Base-by-base conservation (phyloP, 139 green algal species). In the Zygnema circumcarinatum region DNA sequence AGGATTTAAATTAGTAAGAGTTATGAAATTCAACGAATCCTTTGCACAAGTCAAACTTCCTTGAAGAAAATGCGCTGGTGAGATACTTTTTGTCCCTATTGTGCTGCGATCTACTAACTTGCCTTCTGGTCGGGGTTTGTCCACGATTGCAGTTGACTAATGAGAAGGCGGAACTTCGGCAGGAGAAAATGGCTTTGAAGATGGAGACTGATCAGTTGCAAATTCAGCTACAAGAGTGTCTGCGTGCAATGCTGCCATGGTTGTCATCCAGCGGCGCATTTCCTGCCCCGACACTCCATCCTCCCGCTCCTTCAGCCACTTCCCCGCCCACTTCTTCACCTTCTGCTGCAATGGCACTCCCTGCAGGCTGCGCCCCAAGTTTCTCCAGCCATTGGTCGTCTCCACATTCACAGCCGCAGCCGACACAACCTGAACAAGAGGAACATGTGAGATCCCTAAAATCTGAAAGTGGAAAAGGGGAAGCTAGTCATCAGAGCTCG, bases 91-190 rank as follows among this genome's bases (percentile, higher is more conserved):
- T n/a, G n/a, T n/a, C n/a, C n/a, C n/a, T n/a, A n/a, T n/a, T n/a
- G n/a, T n/a, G n/a, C n/a, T n/a, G n/a, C n/a, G n/a, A n/a, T n/a
- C n/a, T n/a, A n/a, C n/a, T n/a, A n/a, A n/a, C n/a, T n/a, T n/a
- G n/a, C n/a, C n/a, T n/a, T n/a, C n/a, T n/a, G n/a, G n/a, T n/a
- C n/a, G n/a, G n/a, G n/a, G n/a, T n/a, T n/a, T n/a, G n/a, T n/a
- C n/a, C n/a, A n/a, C n/a, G n/a, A 62, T 7, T 62, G 76, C 82
- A 88, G 82, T 52, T 88, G 82, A 53, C 82, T 42, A 35, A 40
- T 36, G 82, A 88, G 82, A 88, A 88, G 82, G 31, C 38, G 22
- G 82, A 88, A 53, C 31, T 88, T 41, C 32, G 82, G 7, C 25
- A 84, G 67, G 82, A 88, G 67, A 40, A 47, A 74, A 52, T 29